Conservation (phyloP, 805 yeast species). For the Helenozyma rhizophorensis region DNA sequence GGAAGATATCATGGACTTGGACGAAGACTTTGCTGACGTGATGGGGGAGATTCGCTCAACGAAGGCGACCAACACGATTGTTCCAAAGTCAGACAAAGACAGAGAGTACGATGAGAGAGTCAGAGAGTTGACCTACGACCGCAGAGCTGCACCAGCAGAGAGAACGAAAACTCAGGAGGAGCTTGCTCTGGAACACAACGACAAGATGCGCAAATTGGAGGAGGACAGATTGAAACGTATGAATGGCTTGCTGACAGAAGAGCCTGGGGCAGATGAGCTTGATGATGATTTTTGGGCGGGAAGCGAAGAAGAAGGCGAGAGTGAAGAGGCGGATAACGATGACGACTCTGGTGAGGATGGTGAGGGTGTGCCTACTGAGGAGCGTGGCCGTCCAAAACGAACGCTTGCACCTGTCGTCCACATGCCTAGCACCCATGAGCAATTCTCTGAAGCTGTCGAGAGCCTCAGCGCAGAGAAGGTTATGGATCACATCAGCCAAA, state of each 20-base stretch:
- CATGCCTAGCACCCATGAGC: slow-evolving; percentile 30
- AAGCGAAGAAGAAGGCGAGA: slow-evolving; percentile 42
- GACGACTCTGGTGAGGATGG: slow-evolving; percentile 21
- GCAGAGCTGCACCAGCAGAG: slow-evolving; percentile 76
- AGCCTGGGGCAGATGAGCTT: slow-evolving; percentile 62
- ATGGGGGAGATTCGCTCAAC: slow-evolving; percentile 46
- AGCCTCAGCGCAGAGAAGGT: slow-evolving; percentile 38
- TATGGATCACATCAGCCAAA: slow-evolving; percentile 45
- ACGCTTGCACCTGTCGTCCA: slow-evolving; percentile 11
- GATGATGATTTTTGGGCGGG: slow-evolving; percentile 64
- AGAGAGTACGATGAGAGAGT: slow-evolving; percentile 63
- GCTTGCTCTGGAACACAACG: slow-evolving; percentile 53
- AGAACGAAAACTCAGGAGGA: slow-evolving; percentile 79
- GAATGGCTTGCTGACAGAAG: slow-evolving; percentile 57
- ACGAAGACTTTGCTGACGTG: slow-evolving; percentile 69
- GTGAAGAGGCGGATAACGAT: slow-evolving; percentile 30
- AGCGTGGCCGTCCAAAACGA: slow-evolving; percentile 7
- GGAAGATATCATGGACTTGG: slow-evolving; percentile 60
- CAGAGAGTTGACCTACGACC: slow-evolving; percentile 61
- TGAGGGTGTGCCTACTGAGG: neutral
- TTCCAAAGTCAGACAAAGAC: slow-evolving; percentile 38
- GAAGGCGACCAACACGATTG: slow-evolving; percentile 15
- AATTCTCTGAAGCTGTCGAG: slow-evolving; percentile 28
- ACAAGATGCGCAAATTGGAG: slow-evolving; percentile 59
- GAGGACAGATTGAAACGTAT: slow-evolving; percentile 67